phyloP scores from a whole-genome alignment of 169 alveolate species.

The Eimeria tenella region DNA sequence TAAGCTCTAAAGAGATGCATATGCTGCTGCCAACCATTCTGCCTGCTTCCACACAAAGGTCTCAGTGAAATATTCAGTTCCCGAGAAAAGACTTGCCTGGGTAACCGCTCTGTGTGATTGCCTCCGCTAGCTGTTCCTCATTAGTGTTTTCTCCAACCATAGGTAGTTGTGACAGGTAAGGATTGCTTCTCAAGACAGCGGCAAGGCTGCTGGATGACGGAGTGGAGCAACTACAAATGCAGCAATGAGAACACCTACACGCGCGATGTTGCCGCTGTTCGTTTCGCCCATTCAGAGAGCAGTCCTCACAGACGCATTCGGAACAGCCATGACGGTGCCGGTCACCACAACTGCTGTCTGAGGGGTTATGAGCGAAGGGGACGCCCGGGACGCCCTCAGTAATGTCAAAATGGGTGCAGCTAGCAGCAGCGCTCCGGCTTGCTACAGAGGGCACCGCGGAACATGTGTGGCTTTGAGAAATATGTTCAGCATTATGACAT shows the following conservation, averaged over 20 bases:
- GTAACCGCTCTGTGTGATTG: constrained; percentile 35
- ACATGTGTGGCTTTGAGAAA: background rate
- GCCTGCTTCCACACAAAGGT: too few species aligned
- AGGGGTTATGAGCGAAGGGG: background rate
- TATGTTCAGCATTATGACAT: background rate
- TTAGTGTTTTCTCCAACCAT: constrained; percentile 3
- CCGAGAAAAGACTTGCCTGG: constrained; percentile 25
- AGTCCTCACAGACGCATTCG: background rate
- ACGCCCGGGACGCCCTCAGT: background rate
- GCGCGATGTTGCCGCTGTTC: background rate
- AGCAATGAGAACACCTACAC: constrained; percentile 37
- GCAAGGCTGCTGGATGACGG: background rate
- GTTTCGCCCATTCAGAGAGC: background rate
- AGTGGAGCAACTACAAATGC: constrained; percentile 18
- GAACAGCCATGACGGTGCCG: background rate
- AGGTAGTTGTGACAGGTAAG: constrained; percentile 24
- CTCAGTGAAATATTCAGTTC: too few species aligned
- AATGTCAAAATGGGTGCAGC: background rate
- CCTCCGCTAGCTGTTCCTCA: constrained; percentile 49
- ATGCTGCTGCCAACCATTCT: too few species aligned
- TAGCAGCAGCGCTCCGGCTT: background rate
- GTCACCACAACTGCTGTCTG: background rate
- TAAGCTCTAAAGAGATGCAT: too few species aligned
- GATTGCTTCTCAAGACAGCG: background rate
- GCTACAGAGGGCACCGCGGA: background rate